Conservation (phyloP, 2,329 filamentous ascomycete genomes). For the Fusarium anthophilum region DNA sequence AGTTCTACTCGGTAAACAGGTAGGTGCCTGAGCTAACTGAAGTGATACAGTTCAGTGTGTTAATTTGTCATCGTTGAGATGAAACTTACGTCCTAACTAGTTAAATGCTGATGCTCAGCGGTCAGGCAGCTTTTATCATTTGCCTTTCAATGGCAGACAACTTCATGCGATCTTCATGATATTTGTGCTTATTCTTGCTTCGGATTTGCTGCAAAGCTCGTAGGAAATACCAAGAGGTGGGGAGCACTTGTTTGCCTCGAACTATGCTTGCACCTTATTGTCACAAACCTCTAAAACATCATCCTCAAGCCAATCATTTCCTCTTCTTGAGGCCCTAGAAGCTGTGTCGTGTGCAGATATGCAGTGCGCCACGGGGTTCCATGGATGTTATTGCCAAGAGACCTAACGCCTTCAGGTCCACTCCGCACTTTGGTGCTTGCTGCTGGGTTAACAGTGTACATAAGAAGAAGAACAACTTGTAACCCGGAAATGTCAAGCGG, state of each 20-base stretch:
- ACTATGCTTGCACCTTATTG: conserved; percentile 6
- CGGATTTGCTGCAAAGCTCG: neutral
- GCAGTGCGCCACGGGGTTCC: conserved; percentile 25
- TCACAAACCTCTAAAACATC: neutral
- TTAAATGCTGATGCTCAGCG: neutral
- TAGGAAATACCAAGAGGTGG: neutral
- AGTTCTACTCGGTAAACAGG: neutral
- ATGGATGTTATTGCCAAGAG: conserved; percentile 9
- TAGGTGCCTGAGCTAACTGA: neutral
- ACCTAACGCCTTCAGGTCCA: conserved; percentile 20
- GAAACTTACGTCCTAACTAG: neutral
- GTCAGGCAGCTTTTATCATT: neutral
- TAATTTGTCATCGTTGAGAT: neutral
- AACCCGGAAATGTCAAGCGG: neutral
- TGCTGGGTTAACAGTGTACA: conserved; percentile 9
- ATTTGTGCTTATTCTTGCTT: neutral
- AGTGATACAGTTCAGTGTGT: neutral
- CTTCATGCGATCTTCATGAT: neutral
- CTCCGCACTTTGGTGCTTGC: conserved; percentile 20
- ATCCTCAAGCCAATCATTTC: conserved; percentile 18
- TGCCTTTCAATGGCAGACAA: neutral
- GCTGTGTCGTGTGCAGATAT: conserved; percentile 34
- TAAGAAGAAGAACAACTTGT: neutral
- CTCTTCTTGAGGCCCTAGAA: neutral
- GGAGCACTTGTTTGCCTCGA: neutral